These are phyloP conservation scores for Scutellaria galericulata DNA, from an alignment of 257 asterid species.

Conservation along the genomic window DNA sequence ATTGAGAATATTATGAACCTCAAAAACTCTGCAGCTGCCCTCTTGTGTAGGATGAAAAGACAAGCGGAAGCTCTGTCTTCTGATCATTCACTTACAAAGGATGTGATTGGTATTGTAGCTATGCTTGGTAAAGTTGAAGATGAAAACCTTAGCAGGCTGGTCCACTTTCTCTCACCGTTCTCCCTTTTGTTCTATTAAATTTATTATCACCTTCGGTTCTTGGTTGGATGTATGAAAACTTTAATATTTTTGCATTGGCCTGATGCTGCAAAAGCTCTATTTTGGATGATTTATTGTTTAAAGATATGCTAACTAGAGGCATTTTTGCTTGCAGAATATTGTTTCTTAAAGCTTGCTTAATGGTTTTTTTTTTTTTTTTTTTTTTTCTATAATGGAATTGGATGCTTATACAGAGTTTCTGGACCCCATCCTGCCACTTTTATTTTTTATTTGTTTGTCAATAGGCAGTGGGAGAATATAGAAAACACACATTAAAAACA, in stretches of 20 bases:
- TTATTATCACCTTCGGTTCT: conserved; percentile 3
- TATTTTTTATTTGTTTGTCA: conserved; percentile 9
- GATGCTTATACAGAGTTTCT: not conserved
- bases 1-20: conserved; percentile 47
- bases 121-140: conserved; percentile 76
- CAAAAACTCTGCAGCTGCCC: conserved; percentile 73
- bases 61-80: conserved; percentile 47
- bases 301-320: not conserved
- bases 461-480: conserved; percentile 1
- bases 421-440: not conserved
- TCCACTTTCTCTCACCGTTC: conserved; percentile 32
- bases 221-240: conserved; percentile 21
- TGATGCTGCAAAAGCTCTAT: conserved; percentile 26
- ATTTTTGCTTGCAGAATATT: conserved; percentile 21
- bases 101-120: conserved; percentile 79
- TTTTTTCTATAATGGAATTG: conserved; percentile 15
- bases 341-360: conserved; percentile 16
- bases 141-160: conserved; percentile 78
- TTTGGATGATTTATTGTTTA: conserved; percentile 9
- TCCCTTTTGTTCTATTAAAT: conserved; percentile 23
- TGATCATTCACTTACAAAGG: conserved; percentile 55
- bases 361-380: not conserved
- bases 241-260: conserved; percentile 15
- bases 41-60: conserved; percentile 51
- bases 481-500: not conserved